Evolutionary conservation across 352 stramenopile species (phyloP).

Genomic region (Phytophthora tubulina): DNA sequence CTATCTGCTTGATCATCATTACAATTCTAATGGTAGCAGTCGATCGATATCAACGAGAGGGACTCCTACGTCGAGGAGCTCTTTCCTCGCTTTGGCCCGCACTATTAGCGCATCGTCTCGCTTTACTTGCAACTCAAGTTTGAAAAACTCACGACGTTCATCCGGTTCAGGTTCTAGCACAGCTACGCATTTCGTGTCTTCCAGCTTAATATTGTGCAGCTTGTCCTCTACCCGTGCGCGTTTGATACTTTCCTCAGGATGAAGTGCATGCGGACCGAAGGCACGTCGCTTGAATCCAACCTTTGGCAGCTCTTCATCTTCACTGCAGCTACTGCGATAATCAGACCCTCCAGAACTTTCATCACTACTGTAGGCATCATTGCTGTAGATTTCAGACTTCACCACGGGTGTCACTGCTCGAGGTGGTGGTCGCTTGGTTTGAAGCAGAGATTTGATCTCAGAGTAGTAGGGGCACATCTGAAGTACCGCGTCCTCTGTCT

Average conservation of each 20-base stretch:
- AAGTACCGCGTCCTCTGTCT: slow-evolving; percentile 14
- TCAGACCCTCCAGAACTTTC: neutral
- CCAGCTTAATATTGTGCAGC: neutral
- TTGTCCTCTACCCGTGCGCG: neutral
- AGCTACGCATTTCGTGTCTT: neutral
- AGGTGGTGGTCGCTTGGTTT: neutral
- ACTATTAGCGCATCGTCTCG: slow-evolving; percentile 45
- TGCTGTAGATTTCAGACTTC: neutral
- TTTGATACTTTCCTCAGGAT: neutral
- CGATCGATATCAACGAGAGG: slow-evolving; percentile 39
- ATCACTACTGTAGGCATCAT: neutral
- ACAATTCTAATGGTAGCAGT: slow-evolving; percentile 16
- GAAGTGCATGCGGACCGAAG: slow-evolving; percentile 1
- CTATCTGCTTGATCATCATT: neutral
- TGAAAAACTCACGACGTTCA: slow-evolving; percentile 45
- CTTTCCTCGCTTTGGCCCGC: slow-evolving; percentile 44
- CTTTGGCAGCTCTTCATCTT: slow-evolving; percentile 10
- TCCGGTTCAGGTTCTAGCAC: slow-evolving; percentile 28
- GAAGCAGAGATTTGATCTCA: slow-evolving; percentile 8
- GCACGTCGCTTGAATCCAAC: neutral
- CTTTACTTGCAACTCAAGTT: slow-evolving; percentile 50
- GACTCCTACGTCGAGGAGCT: slow-evolving; percentile 46
- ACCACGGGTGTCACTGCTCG: neutral
- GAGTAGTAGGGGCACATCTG: slow-evolving; percentile 16
- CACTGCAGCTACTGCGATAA: neutral